Percentiles rank a stretch among this genome's conserved stretches.
Evolutionary conservation across 805 yeast genomes (phyloP).

Genomic region (Saccharomycopsis selenospora): DNA sequence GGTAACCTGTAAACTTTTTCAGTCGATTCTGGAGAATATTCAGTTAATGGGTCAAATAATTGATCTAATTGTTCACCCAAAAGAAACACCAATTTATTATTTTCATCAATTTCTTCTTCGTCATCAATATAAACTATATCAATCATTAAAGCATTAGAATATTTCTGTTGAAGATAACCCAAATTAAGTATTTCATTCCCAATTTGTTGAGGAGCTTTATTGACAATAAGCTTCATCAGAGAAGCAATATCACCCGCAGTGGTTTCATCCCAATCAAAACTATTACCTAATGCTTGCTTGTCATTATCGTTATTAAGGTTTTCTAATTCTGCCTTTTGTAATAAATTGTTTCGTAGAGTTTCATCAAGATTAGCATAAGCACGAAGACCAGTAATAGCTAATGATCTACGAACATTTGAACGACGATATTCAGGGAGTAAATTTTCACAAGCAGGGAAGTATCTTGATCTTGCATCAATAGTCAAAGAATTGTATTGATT

Average conservation of each 20-base stretch:
- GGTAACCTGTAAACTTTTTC: constrained; percentile 67
- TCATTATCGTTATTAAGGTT: constrained; percentile 22
- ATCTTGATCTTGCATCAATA: constrained; percentile 53
- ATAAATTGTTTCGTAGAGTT: constrained; percentile 20
- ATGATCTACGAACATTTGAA: constrained; percentile 60
- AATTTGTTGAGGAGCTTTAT: constrained; percentile 46
- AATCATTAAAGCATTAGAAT: constrained; percentile 45
- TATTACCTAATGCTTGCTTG: too few relatives aligned
- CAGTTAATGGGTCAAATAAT: constrained; percentile 80
- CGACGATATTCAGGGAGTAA: constrained; percentile 40
- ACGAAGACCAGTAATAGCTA: constrained; percentile 68
- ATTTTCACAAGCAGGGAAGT: constrained; percentile 73
- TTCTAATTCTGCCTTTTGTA: constrained; percentile 14
- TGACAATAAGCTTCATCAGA: constrained; percentile 46
- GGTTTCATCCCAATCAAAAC: constrained; percentile 65
- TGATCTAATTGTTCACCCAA: constrained; percentile 85
- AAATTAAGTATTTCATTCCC: constrained; percentile 49
- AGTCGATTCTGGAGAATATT: constrained; percentile 86
- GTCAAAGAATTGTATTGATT: constrained; percentile 52
- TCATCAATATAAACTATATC: constrained; percentile 69
- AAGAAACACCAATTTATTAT: constrained; percentile 67
- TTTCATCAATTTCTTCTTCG: constrained; percentile 47
- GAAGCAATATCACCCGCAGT: constrained; percentile 78
- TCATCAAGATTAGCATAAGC: constrained; percentile 53
- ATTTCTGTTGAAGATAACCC: constrained; percentile 50